These are phyloP conservation scores for Spergularia azorica DNA, from an alignment of 179 eudicot genomes.

Conservation along the genomic window DNA sequence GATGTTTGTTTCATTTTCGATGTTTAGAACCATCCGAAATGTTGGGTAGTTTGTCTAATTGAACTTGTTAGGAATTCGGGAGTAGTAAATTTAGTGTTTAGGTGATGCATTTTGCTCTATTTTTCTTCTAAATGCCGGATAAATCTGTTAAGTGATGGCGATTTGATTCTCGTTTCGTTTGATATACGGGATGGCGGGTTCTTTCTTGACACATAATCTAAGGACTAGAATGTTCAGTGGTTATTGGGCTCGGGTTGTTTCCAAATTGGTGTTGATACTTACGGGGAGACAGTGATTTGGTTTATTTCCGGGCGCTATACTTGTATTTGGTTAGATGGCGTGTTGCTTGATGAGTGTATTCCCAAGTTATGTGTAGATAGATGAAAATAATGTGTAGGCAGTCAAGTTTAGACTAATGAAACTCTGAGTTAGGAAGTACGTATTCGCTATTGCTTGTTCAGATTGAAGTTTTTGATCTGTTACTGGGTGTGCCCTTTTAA, in stretches of 20 bases:
- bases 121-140: background rate
- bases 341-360: background rate
- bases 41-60: background rate
- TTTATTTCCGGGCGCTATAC: background rate
- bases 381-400: background rate
- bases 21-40: background rate
- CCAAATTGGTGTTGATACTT: background rate
- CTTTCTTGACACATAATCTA: too few species aligned
- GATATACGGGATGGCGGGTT: too few species aligned
- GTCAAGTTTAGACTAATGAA: background rate
- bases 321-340: background rate
- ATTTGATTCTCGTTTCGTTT: too few species aligned
- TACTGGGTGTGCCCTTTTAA: background rate
- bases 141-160: too few species aligned
- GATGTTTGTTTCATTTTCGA: too few species aligned
- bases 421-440: background rate
- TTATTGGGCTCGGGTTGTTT: background rate
- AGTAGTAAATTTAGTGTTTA: background rate
- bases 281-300: background rate
- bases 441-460: constrained; percentile 5
- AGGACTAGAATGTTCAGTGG: too few species aligned
- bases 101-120: background rate
- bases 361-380: background rate
- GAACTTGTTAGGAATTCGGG: background rate
- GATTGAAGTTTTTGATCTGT: background rate